Base-by-base conservation (phyloP, 78 protist genomes). In the Isochrysis galbana region DNA sequence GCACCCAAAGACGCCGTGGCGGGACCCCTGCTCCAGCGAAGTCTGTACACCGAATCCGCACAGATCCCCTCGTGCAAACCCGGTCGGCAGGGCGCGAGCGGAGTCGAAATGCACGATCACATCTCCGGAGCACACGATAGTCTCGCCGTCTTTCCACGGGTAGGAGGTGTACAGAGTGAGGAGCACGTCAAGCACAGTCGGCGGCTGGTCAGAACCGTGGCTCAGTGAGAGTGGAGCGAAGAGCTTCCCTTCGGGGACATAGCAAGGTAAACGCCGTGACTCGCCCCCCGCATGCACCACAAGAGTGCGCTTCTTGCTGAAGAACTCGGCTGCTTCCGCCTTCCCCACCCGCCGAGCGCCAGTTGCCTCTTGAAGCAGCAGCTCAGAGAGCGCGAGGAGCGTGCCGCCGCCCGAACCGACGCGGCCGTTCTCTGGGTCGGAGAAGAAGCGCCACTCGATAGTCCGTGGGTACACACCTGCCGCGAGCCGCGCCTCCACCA, bases 211-310 rank as follows among this genome's bases (percentile, higher is more conserved):
- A 19, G 77, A 69, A 45, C 26, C 45, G 41, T 25, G 5, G 46
- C 29, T 0, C 29, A 2, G 1, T 45, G 84, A 19, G 84, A 74
- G 34, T 26, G 84, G 84, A 2, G 84, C 84, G 84, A 74, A 74
- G 19, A 74, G 45, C 84, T 74, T 74, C n/a, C 84, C 84, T 45
- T 74, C 84, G 84, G 84, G 84, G 19, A 74, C 84, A 26, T 74
- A 74, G 84, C 46, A 36, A 11, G 84, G 84, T 21, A 74, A 25
- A 26, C 84, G 84, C 0, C 84, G 84, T 41, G 47, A 38, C 84
- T 74, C 84, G 46, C 84, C 84, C 17, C 84, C 84, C 32, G 84
- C 84, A 45, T 74, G 84, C 32, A 74, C 2, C 34, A 74, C 10
- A 25, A 74, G 46, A 21, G 39, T 25, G 84, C 84, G 84, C 45